Base-by-base conservation (phyloP, 139 green algal species). In the Auxenochlorella pyrenoidosa region DNA sequence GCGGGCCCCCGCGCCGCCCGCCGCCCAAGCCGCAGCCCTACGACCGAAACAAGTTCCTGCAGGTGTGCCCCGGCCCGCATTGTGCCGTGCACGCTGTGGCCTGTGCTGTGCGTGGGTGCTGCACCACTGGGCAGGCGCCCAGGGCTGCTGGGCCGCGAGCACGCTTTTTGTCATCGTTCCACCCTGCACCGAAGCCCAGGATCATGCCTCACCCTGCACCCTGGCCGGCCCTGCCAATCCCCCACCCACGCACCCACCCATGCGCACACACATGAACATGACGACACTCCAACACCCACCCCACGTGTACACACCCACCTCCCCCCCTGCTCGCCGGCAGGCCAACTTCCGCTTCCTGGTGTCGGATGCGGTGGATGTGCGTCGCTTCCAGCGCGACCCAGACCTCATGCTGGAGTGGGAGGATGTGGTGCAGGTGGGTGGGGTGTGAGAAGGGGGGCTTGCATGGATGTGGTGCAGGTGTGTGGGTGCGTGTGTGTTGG, bases 271-370 rank as follows among this genome's bases (percentile, higher is more conserved):
- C n/a, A n/a, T n/a, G n/a, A n/a, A n/a, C n/a, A n/a, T n/a, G n/a
- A n/a, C n/a, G n/a, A n/a, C n/a, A n/a, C n/a, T n/a, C n/a, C n/a
- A n/a, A n/a, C n/a, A n/a, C n/a, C n/a, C n/a, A n/a, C n/a, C n/a
- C n/a, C n/a, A n/a, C n/a, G n/a, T n/a, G n/a, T n/a, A n/a, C 44
- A 18, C 54, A 3, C 54, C 54, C 54, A 63, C 54, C 81, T 51
- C 15, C 30, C 32, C 3, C 81, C n/a, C n/a, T n/a, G n/a, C n/a
- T n/a, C n/a, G n/a, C n/a, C n/a, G 95, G 43, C 94, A 96, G 89
- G 94, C 94, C 58, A 97, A 96, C 91, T 98, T 96, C 90, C 89
- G 94, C 10, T 98, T 98, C 89, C 81, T 96, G 73, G 94, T 98
- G 8, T 95, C 91, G 47, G 92, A 95, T 91, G 92, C 93, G 8